Evolutionary conservation across 441 rosid species (phyloP).

Genomic region (Aleurites moluccanus): DNA sequence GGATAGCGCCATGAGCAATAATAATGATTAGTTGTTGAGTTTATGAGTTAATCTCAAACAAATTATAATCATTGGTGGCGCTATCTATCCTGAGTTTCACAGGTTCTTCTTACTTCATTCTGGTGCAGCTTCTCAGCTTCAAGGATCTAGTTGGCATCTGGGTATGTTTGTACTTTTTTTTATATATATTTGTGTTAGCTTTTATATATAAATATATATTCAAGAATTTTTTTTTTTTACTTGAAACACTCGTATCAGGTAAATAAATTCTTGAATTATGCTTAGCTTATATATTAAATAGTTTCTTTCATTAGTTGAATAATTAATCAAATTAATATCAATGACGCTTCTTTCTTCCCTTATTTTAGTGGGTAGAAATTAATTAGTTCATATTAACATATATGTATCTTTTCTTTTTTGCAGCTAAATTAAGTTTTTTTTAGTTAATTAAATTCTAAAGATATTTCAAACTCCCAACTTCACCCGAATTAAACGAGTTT

Average conservation of each 20-base stretch:
- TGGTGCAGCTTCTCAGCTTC: constrained; percentile 20
- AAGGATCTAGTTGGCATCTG: not conserved
- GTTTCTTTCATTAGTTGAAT: not conserved
- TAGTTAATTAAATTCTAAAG: too few relatives aligned
- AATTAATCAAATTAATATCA: not conserved
- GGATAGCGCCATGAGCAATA: constrained; percentile 70
- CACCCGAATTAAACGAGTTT: too few relatives aligned
- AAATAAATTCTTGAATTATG: not conserved
- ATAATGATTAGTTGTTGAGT: not conserved
- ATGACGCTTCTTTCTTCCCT: too few relatives aligned
- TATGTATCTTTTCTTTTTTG: too few relatives aligned
- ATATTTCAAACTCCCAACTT: too few relatives aligned
- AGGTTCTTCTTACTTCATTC: constrained; percentile 57
- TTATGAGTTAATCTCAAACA: not conserved
- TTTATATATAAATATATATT: too few relatives aligned
- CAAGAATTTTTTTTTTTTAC: too few relatives aligned
- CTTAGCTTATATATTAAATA: too few relatives aligned
- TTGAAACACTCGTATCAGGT: too few relatives aligned
- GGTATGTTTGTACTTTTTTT: not conserved
- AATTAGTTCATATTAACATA: too few relatives aligned
- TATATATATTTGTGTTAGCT: too few relatives aligned
- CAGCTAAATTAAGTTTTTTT: too few relatives aligned
- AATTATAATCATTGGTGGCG: constrained; percentile 38
- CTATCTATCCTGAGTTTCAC: constrained; percentile 98
- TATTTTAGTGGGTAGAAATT: not conserved